Base-by-base conservation (phyloP, 495 filamentous ascomycete species). In the Neurospora sp. region DNA sequence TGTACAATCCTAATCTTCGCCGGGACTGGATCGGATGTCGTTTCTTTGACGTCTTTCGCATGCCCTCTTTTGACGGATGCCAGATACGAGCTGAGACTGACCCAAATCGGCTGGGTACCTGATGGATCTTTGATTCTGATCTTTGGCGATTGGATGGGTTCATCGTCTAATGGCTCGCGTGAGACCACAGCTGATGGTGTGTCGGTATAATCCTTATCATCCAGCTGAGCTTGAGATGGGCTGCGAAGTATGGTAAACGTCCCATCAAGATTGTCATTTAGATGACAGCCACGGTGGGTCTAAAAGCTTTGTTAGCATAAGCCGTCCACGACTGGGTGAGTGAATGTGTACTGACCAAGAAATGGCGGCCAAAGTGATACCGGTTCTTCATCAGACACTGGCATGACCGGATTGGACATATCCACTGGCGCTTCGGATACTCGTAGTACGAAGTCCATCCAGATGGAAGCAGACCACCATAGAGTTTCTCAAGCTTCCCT, bases 391-490 rank as follows among this genome's bases (percentile, higher is more conserved):
- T 9, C 70, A 71, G 10, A 3, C 70, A 20, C 16, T 59, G 70
- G 44, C 70, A 71, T 37, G 70, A 71, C n/a, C 70, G 70, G 2
- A 71, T 27, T 38, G 70, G 27, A 27, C 70, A 71, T 38, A 71
- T 61, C 70, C 70, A 71, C n/a, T 65, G 27, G 31, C 42, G 70
- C 9, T 9, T 38, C 22, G 70, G 14, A 9, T 59, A 22, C 16
- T 35, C 35, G 9, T 71, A 31, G 31, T 71, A 18, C 6, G 22
- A 44, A 20, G 16, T 12, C 31, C 53, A 71, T 38, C 78, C 79
- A 53, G 72, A 44, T 16, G 79, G 78, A 18, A 81, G 69, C 39
- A 81, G 22, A 0, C 74, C 73, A 14, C 79, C 79, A 7, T 9
- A 10, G 3, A 72, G 39, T 7, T 68, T 9, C 1, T 9, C 14